Evolutionary conservation across 768 basidiomycete species (phyloP), one percentile per base, ranked within the genome.

Genomic region (Heimioporus sp.): DNA sequence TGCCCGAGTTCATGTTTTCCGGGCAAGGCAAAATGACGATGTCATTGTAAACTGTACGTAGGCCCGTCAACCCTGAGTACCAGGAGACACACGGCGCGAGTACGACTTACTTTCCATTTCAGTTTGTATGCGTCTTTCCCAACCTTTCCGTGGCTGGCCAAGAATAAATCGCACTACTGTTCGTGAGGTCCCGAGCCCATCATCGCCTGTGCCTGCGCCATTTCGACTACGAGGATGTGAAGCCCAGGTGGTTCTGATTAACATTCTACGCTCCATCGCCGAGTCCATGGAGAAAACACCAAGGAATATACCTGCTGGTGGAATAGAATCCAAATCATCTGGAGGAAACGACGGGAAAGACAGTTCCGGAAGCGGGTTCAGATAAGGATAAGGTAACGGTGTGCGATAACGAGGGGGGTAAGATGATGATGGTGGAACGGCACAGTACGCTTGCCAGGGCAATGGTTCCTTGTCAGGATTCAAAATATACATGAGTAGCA

Each of bases 1-100:
- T 98, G 51, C 96, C 96, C 43, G 80, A 74, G 70, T 98, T 98
- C 96, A 98, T 98, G 69, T 98, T 97, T 73, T 98, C 96, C 10
- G 80, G 64, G 40, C 86, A 83, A 24, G 92, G 89, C 40, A 97
- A 77, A 43, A 95, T 77, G 56, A 93, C 74, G 52, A 95, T 87
- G 66, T 94, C 92, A 63, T 92, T 88, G 67, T 85, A 92, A 67
- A 81, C 90, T 92, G 24, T 28, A 65, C 34, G n/a, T 2, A 39
- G 40, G 7, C 6, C 51, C 46, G 21, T 35, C 49, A 47, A 61
- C 37, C 46, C 11, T 21, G 10, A 42, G 41, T 56, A 42, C 12
- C 49, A 50, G 19, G 45, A 9, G 4, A n/a, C 42, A 38, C 34
- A 13, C 16, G 13, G 16, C 7, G 38, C 10, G 17, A 13, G 41